Base-by-base conservation (phyloP, 192 early-diverging fungal species). In the Backusella westeae region DNA sequence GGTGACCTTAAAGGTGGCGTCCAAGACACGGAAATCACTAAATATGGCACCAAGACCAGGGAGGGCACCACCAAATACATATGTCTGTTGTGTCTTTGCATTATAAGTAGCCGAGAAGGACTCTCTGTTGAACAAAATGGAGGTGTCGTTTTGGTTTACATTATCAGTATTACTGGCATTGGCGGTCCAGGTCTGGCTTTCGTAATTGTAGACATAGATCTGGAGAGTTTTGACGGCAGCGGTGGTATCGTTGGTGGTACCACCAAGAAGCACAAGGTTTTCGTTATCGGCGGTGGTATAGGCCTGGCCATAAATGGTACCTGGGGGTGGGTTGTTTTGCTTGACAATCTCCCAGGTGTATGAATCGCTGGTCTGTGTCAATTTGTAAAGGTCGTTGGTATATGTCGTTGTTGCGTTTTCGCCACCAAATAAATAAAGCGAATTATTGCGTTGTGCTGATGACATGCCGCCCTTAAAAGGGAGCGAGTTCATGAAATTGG, bases 21-120 rank as follows among this genome's bases (percentile, higher is more conserved):
- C 76, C 35, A 77, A 34, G 0, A 65, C 32, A 53, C 69, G 65
- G n/a, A 72, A 66, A 49, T 72, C 70, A 67, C 10, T 67, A 17
- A 74, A 69, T 29, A 59, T 52, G n/a, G 36, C 49, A 41, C 38
- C 34, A 21, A 49, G 44, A 42, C 38, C 36, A 32, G 69, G 39
- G 1, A 65, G 19, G 1, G 56, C 70, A 67, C 76, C 76, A 36
- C 70, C 76, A 67, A 72, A 77, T 14, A 77, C 34, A 63, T 77
- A 77, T 59, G 63, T 41, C 65, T 72, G 65, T 1, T 71, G 41
- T 4, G 38, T 67, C 17, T 35, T 67, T 17, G 17, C 17, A 15
- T 67, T 35, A 15, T 67, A 67, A 7, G 66, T 67, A 15, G 66
- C 66, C 7, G 32, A 35, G 14, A 35, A 35, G 0, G 66, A 67